Conservation (phyloP, 2,329 filamentous ascomycete genomes). For the Fusarium stilboides region DNA sequence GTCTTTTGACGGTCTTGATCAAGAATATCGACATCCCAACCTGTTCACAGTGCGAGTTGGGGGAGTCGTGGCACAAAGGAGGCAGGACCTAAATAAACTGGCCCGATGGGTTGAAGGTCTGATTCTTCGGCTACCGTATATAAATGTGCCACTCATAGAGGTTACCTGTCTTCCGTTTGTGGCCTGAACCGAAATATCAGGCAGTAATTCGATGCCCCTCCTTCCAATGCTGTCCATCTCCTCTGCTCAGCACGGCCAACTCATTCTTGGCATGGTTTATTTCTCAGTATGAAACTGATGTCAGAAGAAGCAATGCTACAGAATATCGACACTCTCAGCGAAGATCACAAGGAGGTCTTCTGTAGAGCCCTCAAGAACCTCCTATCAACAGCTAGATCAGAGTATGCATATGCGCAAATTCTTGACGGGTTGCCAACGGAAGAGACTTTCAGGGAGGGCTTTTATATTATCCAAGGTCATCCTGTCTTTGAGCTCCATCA, state of each 20-base stretch:
- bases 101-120: too few species aligned
- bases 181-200: background rate
- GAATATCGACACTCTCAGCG: background rate
- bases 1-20: background rate
- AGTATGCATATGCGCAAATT: slow-evolving; percentile 15
- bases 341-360: background rate
- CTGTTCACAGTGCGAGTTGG: too few species aligned
- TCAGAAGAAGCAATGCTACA: background rate
- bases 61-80: too few species aligned
- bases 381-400: background rate
- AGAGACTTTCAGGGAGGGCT: background rate
- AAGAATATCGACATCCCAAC: background rate
- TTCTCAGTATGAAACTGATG: background rate
- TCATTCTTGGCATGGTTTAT: background rate
- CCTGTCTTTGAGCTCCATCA: slow-evolving; percentile 5
- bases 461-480: background rate
- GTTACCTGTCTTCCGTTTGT: background rate
- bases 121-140: background rate
- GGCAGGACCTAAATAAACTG: too few species aligned
- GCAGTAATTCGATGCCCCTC: background rate
- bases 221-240: background rate
- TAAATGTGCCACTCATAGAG: background rate
- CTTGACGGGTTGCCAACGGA: slow-evolving; percentile 22
- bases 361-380: background rate
- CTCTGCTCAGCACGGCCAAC: background rate